These are phyloP conservation scores for Raffaelea arxii DNA, from an alignment of 2,329 filamentous ascomycete species.

Conservation along the genomic window DNA sequence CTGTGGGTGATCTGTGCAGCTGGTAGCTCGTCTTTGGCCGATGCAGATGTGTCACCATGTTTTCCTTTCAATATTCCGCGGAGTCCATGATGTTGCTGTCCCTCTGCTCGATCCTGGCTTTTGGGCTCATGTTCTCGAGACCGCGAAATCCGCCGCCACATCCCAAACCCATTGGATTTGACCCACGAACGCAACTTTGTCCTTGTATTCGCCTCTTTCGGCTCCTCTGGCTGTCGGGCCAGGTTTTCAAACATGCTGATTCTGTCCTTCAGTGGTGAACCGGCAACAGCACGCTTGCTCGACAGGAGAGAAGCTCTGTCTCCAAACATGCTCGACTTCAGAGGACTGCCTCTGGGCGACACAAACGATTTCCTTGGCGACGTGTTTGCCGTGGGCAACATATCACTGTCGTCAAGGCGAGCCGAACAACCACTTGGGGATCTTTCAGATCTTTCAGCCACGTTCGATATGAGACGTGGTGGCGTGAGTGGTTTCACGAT, in stretches of 20 bases:
- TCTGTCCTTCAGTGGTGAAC: conserved; percentile 16
- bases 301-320: too few relatives aligned
- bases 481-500: background rate
- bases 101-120: background rate
- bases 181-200: background rate
- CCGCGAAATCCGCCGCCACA: too few relatives aligned
- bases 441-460: too few relatives aligned
- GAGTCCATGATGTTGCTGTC: background rate
- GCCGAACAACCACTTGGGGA: background rate
- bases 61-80: too few relatives aligned
- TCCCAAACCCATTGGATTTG: too few relatives aligned
- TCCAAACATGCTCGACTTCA: background rate
- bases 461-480: background rate
- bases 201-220: background rate
- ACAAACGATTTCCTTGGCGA: background rate
- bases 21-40: too few relatives aligned
- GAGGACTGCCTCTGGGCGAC: background rate
- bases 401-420: conserved; percentile 3
- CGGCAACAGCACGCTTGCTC: too few relatives aligned
- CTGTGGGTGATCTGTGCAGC: too few relatives aligned
- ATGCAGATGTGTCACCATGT: too few relatives aligned
- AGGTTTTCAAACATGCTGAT: conserved; percentile 17
- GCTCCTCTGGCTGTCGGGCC: background rate
- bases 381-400: background rate
- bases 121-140: background rate